phyloP scores from a whole-genome alignment of 192 early-diverging fungal genomes.

The Podila horticola region DNA sequence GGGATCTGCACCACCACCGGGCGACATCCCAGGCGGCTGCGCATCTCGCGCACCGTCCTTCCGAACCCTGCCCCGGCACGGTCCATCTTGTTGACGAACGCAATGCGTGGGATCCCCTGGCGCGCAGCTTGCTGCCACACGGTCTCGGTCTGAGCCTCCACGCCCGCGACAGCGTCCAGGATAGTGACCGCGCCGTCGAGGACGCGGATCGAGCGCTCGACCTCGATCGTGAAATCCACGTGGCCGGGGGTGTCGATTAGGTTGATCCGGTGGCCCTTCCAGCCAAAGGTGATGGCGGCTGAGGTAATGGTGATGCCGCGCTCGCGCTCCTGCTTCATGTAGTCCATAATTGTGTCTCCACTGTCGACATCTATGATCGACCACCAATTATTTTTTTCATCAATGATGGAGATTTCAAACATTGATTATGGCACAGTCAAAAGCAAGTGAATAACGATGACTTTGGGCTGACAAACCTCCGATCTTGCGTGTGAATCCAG shows the following conservation, averaged over 20 bases:
- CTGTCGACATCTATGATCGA: slow-evolving; percentile 91
- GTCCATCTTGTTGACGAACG: slow-evolving; percentile 98
- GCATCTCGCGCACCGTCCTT: slow-evolving; percentile 67
- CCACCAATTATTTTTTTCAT: not conserved
- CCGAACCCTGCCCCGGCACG: slow-evolving; percentile 78
- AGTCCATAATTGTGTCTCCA: slow-evolving; percentile 96
- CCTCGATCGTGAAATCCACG: slow-evolving; percentile 96
- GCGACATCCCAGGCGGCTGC: slow-evolving; percentile 61
- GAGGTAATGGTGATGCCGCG: slow-evolving; percentile 95
- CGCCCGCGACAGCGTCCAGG: slow-evolving; percentile 94
- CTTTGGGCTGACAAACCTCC: slow-evolving; percentile 78
- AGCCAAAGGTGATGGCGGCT: slow-evolving; percentile 90
- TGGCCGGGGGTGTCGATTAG: slow-evolving; percentile 97
- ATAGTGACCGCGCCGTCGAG: slow-evolving; percentile 95
- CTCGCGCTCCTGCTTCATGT: slow-evolving; percentile 86
- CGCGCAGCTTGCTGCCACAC: slow-evolving; percentile 91
- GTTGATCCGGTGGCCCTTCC: slow-evolving; percentile 81
- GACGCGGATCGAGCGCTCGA: slow-evolving; percentile 89
- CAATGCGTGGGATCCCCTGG: slow-evolving; percentile 83
- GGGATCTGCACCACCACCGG: slow-evolving; percentile 85
- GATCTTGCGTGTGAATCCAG: slow-evolving; percentile 87
- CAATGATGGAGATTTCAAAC: no score
- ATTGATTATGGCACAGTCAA: no score
- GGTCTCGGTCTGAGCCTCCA: slow-evolving; percentile 97
- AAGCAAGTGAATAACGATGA: no score